Percentiles rank a stretch among this genome's conserved stretches.
These are phyloP conservation scores for Fusarium siculi DNA, from an alignment of 2,329 filamentous ascomycete genomes.

Conservation along the genomic window DNA sequence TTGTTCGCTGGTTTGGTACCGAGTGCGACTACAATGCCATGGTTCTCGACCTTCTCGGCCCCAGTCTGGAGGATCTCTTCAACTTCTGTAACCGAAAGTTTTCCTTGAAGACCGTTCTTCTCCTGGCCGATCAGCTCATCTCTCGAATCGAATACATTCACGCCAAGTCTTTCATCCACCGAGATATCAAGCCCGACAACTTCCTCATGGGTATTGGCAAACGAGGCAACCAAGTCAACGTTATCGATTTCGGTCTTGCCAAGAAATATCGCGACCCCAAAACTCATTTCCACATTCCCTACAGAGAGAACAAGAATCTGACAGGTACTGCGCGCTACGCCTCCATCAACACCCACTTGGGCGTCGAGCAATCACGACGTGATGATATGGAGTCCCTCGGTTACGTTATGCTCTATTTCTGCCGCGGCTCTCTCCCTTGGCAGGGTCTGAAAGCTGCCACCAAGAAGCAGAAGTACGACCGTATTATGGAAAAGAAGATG, in stretches of 20 bases:
- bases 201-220: slow-evolving; percentile 99
- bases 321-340: slow-evolving; percentile 98
- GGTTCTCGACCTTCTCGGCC: slow-evolving; percentile 96
- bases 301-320: slow-evolving; percentile 99
- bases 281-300: slow-evolving; percentile 99
- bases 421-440: slow-evolving; percentile 98
- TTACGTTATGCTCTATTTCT: slow-evolving; percentile 99
- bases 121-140: slow-evolving; percentile 97
- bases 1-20: slow-evolving; percentile 99
- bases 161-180: slow-evolving; percentile 99
- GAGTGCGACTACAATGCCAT: slow-evolving; percentile 99
- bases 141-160: slow-evolving; percentile 99
- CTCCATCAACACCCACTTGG: slow-evolving; percentile 98
- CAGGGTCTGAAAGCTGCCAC: slow-evolving; percentile 98
- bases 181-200: slow-evolving; percentile 99
- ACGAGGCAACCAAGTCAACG: slow-evolving; percentile 98
- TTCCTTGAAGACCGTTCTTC: slow-evolving; percentile 96
- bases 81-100: slow-evolving; percentile 99
- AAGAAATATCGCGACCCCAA: slow-evolving; percentile 99
- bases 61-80: slow-evolving; percentile 97
- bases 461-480: slow-evolving; percentile 99
- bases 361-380: slow-evolving; percentile 98
- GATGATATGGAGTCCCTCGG: slow-evolving; percentile 99
- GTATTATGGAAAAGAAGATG: slow-evolving; percentile 99
- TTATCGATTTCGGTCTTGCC: slow-evolving; percentile 98